Percentiles rank a stretch among this genome's conserved stretches.
Conservation (phyloP, 2,329 filamentous ascomycete genomes). For the Coleophoma eucalyptorum region DNA sequence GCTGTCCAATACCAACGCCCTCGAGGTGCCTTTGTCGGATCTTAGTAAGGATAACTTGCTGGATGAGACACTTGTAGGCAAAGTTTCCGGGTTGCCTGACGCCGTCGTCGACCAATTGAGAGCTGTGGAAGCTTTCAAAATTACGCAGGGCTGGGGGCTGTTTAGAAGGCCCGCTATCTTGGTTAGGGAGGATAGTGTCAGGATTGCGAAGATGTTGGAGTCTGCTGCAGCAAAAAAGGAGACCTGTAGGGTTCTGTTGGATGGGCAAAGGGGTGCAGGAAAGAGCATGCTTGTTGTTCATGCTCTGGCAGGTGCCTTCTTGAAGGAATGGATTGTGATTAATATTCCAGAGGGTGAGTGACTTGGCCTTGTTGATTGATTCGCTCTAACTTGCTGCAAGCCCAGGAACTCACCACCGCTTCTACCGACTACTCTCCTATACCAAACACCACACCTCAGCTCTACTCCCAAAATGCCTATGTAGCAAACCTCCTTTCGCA, state of each 20-base stretch:
- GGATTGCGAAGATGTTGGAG: conserved; percentile 62
- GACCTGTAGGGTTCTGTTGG: conserved; percentile 62
- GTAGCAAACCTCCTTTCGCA: conserved; percentile 69
- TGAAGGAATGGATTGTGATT: conserved; percentile 86
- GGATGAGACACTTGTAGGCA: conserved; percentile 53
- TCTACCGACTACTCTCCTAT: conserved; percentile 77
- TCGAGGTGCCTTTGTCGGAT: conserved; percentile 69
- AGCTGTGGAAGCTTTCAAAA: conserved; percentile 86
- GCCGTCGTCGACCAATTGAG: conserved; percentile 74
- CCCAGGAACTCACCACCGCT: conserved; percentile 75
- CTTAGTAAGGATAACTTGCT: conserved; percentile 53
- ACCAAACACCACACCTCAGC: conserved; percentile 48
- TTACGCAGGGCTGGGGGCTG: conserved; percentile 80
- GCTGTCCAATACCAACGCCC: conserved; percentile 89
- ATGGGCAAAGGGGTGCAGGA: conserved; percentile 70
- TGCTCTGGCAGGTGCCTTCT: conserved; percentile 73
- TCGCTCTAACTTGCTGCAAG: conserved; percentile 36
- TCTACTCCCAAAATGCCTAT: conserved; percentile 78
- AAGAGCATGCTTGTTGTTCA: conserved; percentile 88
- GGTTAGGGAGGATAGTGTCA: conserved; percentile 72
- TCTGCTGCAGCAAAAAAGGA: conserved; percentile 48
- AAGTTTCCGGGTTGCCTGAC: conserved; percentile 66
- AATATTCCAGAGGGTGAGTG: conserved; percentile 80
- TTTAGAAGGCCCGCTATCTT: conserved; percentile 80
- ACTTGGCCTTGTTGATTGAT: background rate